These are phyloP conservation scores for Hevea brasiliensis DNA, from an alignment of 345 rosid genomes.

Conservation along the genomic window DNA sequence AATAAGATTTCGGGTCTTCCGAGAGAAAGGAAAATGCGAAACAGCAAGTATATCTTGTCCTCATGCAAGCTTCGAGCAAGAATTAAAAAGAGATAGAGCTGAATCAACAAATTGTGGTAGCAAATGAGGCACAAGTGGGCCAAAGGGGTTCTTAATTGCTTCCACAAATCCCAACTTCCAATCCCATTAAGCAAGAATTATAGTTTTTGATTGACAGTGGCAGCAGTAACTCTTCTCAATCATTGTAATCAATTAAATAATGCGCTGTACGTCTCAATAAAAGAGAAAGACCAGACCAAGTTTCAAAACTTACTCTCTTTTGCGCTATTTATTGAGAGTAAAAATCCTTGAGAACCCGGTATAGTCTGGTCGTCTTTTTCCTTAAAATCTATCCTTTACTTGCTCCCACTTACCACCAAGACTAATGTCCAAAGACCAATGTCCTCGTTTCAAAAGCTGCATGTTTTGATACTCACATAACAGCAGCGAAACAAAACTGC, in stretches of 20 bases:
- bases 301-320: not conserved
- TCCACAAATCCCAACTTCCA: not conserved
- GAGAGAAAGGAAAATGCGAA: no score
- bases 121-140: not conserved
- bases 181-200: not conserved
- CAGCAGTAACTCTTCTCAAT: not conserved
- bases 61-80: no score
- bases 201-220: not conserved
- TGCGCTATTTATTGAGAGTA: not conserved
- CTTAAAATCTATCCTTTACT: not conserved
- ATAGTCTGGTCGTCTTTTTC: slow-evolving; percentile 1
- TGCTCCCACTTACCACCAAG: slow-evolving; percentile 9
- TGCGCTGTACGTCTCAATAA: not conserved
- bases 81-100: not conserved
- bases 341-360: not conserved
- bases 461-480: not conserved
- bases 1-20: no score
- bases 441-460: no score
- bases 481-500: not conserved
- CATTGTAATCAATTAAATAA: not conserved
- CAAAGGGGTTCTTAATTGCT: not conserved
- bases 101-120: not conserved
- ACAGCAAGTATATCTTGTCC: no score
- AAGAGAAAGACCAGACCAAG: slow-evolving; percentile 5
- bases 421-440: not conserved